These are phyloP conservation scores for Wallacemonas sp. DNA, from an alignment of 208 protist genomes.

Conservation along the genomic window DNA sequence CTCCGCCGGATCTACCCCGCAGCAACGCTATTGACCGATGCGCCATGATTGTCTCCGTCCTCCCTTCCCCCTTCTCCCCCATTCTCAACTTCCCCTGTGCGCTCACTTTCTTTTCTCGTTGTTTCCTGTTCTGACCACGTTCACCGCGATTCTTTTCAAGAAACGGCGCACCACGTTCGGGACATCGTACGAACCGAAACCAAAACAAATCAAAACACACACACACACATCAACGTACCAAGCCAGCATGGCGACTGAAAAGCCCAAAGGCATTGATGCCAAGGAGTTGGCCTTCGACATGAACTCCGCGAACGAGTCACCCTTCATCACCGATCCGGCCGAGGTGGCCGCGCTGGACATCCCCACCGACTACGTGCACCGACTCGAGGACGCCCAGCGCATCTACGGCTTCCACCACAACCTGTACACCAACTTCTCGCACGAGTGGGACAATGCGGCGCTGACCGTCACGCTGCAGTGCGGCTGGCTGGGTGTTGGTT, in stretches of 20 bases:
- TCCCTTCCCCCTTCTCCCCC: too few relatives aligned
- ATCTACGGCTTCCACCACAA: slow-evolving; percentile 52
- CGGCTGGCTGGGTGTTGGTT: slow-evolving; percentile 58
- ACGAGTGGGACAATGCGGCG: slow-evolving; percentile 34
- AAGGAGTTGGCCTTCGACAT: slow-evolving; percentile 13
- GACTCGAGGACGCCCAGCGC: slow-evolving; percentile 72
- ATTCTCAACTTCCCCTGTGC: too few relatives aligned
- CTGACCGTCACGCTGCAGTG: slow-evolving; percentile 61
- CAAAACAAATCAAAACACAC: too few relatives aligned
- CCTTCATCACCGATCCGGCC: slow-evolving; percentile 53
- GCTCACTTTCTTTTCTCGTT: too few relatives aligned
- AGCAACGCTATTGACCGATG: too few relatives aligned
- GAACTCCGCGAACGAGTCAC: slow-evolving; percentile 41
- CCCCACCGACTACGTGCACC: slow-evolving; percentile 53
- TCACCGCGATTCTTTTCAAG: too few relatives aligned
- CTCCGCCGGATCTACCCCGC: too few relatives aligned
- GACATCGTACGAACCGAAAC: too few relatives aligned
- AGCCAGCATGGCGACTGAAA: slow-evolving; percentile 8
- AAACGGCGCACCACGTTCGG: too few relatives aligned
- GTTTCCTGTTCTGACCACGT: too few relatives aligned
- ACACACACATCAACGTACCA: too few relatives aligned
- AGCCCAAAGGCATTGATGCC: slow-evolving; percentile 1
- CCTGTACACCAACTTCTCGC: slow-evolving; percentile 33
- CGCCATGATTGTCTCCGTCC: too few relatives aligned
- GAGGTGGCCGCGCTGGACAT: slow-evolving; percentile 41